Percentiles rank a stretch among this genome's conserved stretches.
Evolutionary conservation across 2,329 filamentous ascomycete species (phyloP).

Genomic region (Metarhizium humberi): DNA sequence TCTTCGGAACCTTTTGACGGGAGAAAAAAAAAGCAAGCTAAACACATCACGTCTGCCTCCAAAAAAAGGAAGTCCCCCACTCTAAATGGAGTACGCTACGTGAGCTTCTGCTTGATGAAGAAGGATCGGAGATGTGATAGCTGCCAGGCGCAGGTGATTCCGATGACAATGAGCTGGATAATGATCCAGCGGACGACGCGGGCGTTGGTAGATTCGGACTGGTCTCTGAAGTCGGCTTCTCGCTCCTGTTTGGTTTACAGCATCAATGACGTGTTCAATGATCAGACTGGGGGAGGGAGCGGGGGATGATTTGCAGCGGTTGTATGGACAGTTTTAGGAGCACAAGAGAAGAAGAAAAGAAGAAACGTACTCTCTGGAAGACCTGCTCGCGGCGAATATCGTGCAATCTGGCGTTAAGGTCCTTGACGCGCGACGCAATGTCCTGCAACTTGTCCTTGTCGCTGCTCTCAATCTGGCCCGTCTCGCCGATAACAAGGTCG

Average conservation of each 20-base stretch:
- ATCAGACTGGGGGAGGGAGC: too few relatives aligned
- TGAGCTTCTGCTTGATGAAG: slow-evolving; percentile 99
- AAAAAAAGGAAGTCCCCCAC: background rate
- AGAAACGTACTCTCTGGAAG: slow-evolving; percentile 69
- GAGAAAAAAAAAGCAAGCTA: background rate
- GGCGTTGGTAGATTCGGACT: slow-evolving; percentile 86
- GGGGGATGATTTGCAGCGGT: too few relatives aligned
- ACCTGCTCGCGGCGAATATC: slow-evolving; percentile 93
- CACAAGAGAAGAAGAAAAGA: background rate
- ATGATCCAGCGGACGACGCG: slow-evolving; percentile 91
- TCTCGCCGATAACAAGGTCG: slow-evolving; percentile 91
- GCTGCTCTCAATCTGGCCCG: slow-evolving; percentile 82
- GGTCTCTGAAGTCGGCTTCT: slow-evolving; percentile 95
- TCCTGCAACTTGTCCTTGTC: slow-evolving; percentile 92
- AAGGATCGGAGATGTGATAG: slow-evolving; percentile 90
- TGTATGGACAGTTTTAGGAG: too few relatives aligned
- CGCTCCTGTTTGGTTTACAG: slow-evolving; percentile 57
- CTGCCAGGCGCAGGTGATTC: slow-evolving; percentile 91
- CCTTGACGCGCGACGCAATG: slow-evolving; percentile 78
- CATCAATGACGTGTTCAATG: background rate
- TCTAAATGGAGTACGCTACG: slow-evolving; percentile 34
- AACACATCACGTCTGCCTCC: background rate
- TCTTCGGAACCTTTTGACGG: background rate
- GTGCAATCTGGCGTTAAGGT: slow-evolving; percentile 76
- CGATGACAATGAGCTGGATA: slow-evolving; percentile 78